Evolutionary conservation across 1,139 yeast species (phyloP), one percentile per base, ranked within the genome.

Genomic region (Yamadazyma mexicana): DNA sequence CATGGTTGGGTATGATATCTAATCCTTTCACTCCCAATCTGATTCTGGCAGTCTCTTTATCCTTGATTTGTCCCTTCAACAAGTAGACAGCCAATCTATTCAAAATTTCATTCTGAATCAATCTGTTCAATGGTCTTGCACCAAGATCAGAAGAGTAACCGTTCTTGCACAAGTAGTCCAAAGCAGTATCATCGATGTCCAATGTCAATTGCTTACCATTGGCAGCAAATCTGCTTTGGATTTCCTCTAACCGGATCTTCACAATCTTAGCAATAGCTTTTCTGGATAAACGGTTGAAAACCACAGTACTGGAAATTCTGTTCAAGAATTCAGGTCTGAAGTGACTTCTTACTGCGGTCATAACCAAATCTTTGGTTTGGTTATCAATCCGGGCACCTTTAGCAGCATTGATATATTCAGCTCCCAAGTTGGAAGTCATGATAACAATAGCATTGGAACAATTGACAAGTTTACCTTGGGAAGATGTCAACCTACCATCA

Each of bases 371-470:
- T 56, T 77, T 83, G 17, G 95, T 82, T 35, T 75, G 73, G 6
- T 74, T 75, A 38, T 81, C 81, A 38, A 91, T 70, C 62, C 80
- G 82, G 5, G 87, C 63, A 10, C 81, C 77, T 45, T 77, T 77
- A 34, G 88, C 73, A 5, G 83, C 76, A 58, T 81, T 82, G 62
- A 94, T 85, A 59, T 70, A 89, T 59, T 88, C 88, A 10, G 98
- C 98, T 50, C 99, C 98, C 59, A 94, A 78, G 64, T 92, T 94
- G 17, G 98, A 91, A 1, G 99, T 94, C 96, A 94, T 88, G 49
- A 92, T 91, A 50, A 92, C 79, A 51, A 92, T 88, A 39, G 92
- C 79, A 66, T 92, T 92, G 40, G 97, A 83, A 52, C 96, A 89
- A 65, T 91, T 91, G 52, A 94, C 85, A 26, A 88, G 81, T 56